Conservation (phyloP, 352 stramenopile species). For the Phytophthora macrochlamydospora region DNA sequence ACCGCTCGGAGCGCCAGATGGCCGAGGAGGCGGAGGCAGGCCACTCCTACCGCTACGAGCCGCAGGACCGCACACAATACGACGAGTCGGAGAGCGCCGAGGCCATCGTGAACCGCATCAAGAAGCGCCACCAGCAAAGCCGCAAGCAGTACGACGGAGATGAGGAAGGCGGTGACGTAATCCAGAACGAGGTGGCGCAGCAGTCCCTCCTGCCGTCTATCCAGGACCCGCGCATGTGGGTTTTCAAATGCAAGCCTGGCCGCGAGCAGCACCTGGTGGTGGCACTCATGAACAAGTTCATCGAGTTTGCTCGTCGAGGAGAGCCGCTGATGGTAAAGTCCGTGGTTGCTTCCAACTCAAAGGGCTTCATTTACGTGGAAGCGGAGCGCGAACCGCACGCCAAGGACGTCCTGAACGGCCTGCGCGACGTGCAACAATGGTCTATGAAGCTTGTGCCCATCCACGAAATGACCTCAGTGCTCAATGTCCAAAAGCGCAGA, state of each 20-base stretch:
- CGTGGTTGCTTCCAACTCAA: conserved; percentile 86
- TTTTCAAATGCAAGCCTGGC: conserved; percentile 91
- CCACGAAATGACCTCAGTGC: conserved; percentile 90
- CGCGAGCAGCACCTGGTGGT: conserved; percentile 88
- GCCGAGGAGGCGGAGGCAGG: conserved; percentile 75
- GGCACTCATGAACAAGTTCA: conserved; percentile 91
- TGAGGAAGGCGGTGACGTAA: conserved; percentile 80
- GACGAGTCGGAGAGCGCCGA: conserved; percentile 85
- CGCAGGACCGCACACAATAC: conserved; percentile 71
- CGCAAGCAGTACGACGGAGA: conserved; percentile 86
- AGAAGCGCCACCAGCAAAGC: conserved; percentile 88
- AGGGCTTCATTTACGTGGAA: conserved; percentile 91
- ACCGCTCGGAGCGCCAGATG: conserved; percentile 74
- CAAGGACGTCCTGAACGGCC: conserved; percentile 83
- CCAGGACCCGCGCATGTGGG: conserved; percentile 89
- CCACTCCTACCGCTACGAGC: conserved; percentile 77
- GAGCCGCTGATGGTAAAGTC: conserved; percentile 88
- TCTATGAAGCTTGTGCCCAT: conserved; percentile 91
- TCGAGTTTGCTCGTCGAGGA: conserved; percentile 84
- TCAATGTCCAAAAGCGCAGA: conserved; percentile 85
- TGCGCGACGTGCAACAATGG: conserved; percentile 87
- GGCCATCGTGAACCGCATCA: conserved; percentile 88
- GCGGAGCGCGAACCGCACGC: conserved; percentile 86
- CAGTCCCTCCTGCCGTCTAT: conserved; percentile 89
- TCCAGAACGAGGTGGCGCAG: conserved; percentile 88